Conservation (phyloP, 2,329 filamentous ascomycete genomes). For the Phaeoacremonium minimum region DNA sequence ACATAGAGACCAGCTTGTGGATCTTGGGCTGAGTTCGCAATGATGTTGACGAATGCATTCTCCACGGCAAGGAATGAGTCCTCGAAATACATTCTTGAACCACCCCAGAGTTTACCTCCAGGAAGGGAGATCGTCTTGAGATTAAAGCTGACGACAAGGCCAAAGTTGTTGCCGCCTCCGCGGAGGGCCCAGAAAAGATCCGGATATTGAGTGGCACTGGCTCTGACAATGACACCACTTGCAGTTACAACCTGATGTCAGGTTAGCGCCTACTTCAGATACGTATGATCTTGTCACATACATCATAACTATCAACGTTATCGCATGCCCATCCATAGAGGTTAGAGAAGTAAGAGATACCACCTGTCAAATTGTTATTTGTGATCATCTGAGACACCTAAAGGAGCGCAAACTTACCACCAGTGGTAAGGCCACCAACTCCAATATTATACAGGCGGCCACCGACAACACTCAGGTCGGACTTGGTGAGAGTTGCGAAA, state of each 20-base stretch:
- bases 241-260: constrained; percentile 33
- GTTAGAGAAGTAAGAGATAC: neutral
- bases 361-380: neutral
- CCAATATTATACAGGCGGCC: constrained; percentile 1
- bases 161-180: no score
- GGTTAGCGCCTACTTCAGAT: no score
- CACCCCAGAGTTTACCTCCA: constrained; percentile 30
- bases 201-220: constrained; percentile 31
- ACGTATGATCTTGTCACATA: neutral
- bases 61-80: constrained; percentile 21
- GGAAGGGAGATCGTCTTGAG: constrained; percentile 27
- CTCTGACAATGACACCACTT: constrained; percentile 35
- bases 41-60: constrained; percentile 24
- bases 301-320: constrained; percentile 5
- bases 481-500: neutral
- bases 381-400: neutral
- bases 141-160: constrained; percentile 47
- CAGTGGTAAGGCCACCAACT: constrained; percentile 3
- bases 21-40: constrained; percentile 22
- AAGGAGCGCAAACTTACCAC: constrained; percentile 5
- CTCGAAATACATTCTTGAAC: constrained; percentile 22
- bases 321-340: neutral
- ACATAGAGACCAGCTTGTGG: constrained; percentile 28
- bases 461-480: constrained; percentile 2
- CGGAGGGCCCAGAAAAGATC: constrained; percentile 58